phyloP scores from a whole-genome alignment of 305 asterid species.

The Ilex paraguariensis region DNA sequence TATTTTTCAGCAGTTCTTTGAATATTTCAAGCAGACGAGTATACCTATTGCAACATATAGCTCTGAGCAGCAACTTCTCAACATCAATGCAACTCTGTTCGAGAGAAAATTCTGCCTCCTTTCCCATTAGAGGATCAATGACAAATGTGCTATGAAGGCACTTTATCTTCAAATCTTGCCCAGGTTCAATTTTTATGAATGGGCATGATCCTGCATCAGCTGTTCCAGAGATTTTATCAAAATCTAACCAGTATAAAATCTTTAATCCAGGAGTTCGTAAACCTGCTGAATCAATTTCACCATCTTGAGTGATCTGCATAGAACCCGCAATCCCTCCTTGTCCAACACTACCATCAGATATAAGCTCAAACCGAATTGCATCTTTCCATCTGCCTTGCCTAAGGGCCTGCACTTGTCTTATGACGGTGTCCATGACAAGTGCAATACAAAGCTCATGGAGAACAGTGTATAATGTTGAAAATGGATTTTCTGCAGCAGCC shows the following conservation, averaged over 20 bases:
- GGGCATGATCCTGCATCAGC: slow-evolving; percentile 65
- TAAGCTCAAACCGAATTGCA: slow-evolving; percentile 96
- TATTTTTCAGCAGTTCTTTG: slow-evolving; percentile 77
- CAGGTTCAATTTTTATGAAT: slow-evolving; percentile 87
- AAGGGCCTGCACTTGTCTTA: slow-evolving; percentile 89
- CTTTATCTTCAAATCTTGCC: slow-evolving; percentile 80
- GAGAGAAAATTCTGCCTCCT: slow-evolving; percentile 81
- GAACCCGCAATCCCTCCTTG: slow-evolving; percentile 56
- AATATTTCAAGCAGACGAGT: slow-evolving; percentile 90
- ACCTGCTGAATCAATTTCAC: slow-evolving; percentile 70
- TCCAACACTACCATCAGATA: slow-evolving; percentile 75
- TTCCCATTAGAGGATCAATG: slow-evolving; percentile 81
- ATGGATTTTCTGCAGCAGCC: slow-evolving; percentile 90
- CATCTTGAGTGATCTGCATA: slow-evolving; percentile 61
- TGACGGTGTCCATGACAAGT: slow-evolving; percentile 94
- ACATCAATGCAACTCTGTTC: slow-evolving; percentile 79
- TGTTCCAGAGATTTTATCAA: slow-evolving; percentile 60
- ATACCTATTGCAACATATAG: slow-evolving; percentile 78
- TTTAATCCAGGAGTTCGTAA: slow-evolving; percentile 95
- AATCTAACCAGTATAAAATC: slow-evolving; percentile 89
- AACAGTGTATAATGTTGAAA: slow-evolving; percentile 63
- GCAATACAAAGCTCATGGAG: slow-evolving; percentile 96
- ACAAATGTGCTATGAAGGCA: slow-evolving; percentile 87
- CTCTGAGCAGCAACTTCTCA: slow-evolving; percentile 82
- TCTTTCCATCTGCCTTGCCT: slow-evolving; percentile 96